Evolutionary conservation across 164 flowering plant genomes (phyloP).

Genomic region (Tinospora cordifolia): DNA sequence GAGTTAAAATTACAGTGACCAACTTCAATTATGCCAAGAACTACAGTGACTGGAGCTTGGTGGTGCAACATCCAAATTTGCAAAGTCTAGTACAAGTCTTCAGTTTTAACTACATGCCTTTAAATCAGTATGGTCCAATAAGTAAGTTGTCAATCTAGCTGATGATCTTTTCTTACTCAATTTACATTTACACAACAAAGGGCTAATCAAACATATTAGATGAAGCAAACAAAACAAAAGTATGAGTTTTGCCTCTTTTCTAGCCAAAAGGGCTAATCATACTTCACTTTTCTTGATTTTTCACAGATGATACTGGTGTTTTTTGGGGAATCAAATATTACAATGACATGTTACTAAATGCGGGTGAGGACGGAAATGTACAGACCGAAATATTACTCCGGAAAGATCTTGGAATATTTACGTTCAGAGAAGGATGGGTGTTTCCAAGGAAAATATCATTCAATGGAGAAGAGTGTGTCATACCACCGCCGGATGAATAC

Average conservation of each 20-base stretch:
- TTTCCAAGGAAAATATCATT: constrained; percentile 68
- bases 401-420: constrained; percentile 53
- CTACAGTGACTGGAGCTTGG: constrained; percentile 65
- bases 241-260: too few relatives aligned
- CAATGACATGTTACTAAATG: constrained; percentile 64
- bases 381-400: constrained; percentile 58
- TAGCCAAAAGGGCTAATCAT: background rate
- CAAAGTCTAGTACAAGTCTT: constrained; percentile 38
- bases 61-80: constrained; percentile 63
- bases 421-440: constrained; percentile 63
- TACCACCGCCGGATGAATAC: constrained; percentile 65
- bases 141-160: constrained; percentile 43
- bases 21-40: constrained; percentile 50
- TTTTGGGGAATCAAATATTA: constrained; percentile 63
- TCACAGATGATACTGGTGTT: constrained; percentile 74
- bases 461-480: constrained; percentile 60
- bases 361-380: constrained; percentile 50
- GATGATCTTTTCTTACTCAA: background rate
- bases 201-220: background rate
- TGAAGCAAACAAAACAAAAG: background rate
- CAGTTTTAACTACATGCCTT: constrained; percentile 73
- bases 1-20: constrained; percentile 60
- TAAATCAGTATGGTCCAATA: constrained; percentile 31
- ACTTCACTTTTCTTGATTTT: background rate
- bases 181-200: background rate